Evolutionary conservation across 176 grass and related monocot genomes (phyloP).

Genomic region (Zizania latifolia): DNA sequence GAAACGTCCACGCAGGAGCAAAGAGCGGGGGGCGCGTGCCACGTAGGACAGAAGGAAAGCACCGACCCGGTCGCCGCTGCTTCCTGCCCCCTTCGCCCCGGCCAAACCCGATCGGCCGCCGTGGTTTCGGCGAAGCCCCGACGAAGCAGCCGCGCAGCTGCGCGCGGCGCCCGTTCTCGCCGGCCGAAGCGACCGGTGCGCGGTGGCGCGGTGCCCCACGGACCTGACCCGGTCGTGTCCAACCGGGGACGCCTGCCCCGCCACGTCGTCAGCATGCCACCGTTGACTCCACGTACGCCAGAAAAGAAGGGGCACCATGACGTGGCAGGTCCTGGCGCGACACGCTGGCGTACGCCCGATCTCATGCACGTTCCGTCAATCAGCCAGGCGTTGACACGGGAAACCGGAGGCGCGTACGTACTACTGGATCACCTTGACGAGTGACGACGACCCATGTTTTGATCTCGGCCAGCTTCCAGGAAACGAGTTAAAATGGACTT

Average conservation of each 20-base stretch:
- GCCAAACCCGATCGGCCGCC: not conserved
- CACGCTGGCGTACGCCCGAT: not conserved
- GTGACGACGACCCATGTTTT: too few relatives aligned
- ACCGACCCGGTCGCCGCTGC: not conserved
- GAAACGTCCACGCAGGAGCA: conserved; percentile 6
- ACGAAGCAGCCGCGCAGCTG: not conserved
- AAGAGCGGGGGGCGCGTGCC: not conserved
- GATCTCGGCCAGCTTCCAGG: not conserved
- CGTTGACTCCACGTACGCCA: not conserved
- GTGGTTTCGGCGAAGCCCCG: not conserved
- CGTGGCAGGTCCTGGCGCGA: conserved; percentile 12
- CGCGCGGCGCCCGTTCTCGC: not conserved
- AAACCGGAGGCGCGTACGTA: too few relatives aligned
- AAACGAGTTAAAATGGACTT: not conserved
- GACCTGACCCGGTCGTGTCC: not conserved
- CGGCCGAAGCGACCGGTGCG: not conserved
- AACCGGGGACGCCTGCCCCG: not conserved
- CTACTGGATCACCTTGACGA: not conserved
- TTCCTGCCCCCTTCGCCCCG: conserved; percentile 20
- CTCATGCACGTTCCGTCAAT: too few relatives aligned
- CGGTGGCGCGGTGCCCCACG: not conserved
- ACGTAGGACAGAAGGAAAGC: not conserved
- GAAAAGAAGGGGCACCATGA: not conserved
- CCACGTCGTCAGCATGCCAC: not conserved
- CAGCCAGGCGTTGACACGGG: conserved; percentile 6